Base-by-base conservation (phyloP, 306 rosid genomes). In the Dalbergia cochinchinensis region DNA sequence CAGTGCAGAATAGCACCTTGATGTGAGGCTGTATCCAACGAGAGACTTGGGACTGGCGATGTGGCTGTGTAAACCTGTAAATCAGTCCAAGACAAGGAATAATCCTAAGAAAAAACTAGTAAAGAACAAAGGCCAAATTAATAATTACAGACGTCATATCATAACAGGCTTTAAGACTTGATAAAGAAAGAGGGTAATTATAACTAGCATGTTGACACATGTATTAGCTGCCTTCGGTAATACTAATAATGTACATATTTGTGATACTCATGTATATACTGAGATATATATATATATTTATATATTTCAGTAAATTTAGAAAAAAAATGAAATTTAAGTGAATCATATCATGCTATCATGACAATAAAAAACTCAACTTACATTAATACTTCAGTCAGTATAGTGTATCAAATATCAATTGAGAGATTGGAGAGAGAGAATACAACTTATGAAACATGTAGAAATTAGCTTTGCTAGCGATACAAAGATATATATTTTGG, bases 1-100 rank as follows among this genome's bases (percentile, higher is more conserved):
- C 60, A 37, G 67, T 73, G 15, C 50, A 65, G 53, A 85, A 69
- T 16, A 22, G 26, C 77, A 94, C 98, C 97, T 91, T 92, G 82
- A 94, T 71, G 86, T 94, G 97, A 86, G 98, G 97, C 68, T 91
- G 97, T 87, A 94, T 91, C 98, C 98, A 94, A 16, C 83, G 88
- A 15, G 98, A 94, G 65, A 94, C 82, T 83, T 94, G 98, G 74
- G 97, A 89, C 71, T 87, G 94, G 8, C 97, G 97, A 81, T 87
- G 81, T 61, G 89, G 83, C n/a, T 92, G 91, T 22, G 92, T 50
- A 91, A 94, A 92, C 89, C 98, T 94, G 89, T 35, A 69, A 83
- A 80, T 74, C 74, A 85, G 48, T 41, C 77, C 65, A 77, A 67
- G 39, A 74, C 59, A 57, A 48, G 57, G 72, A 85, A 58, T 59